Conservation (phyloP, 192 early-diverging fungal species). For the Backusella psychrophila region DNA sequence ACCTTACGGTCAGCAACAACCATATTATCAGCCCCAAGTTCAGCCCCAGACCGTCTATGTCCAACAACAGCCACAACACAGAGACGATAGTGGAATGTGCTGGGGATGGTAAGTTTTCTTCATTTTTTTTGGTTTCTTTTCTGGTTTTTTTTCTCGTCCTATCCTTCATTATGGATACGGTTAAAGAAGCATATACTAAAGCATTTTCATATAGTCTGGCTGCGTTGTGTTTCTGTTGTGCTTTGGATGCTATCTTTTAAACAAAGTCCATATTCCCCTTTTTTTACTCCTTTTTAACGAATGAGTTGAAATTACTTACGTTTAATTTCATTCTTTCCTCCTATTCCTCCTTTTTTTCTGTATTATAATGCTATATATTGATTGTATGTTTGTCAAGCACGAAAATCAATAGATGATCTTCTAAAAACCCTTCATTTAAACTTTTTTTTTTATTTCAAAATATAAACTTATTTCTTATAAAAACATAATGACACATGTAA, state of each 20-base stretch:
- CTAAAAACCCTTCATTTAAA: neutral
- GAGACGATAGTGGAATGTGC: constrained; percentile 11
- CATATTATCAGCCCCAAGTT: constrained; percentile 19
- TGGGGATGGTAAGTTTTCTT: constrained; percentile 23
- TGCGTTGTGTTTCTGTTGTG: constrained; percentile 22
- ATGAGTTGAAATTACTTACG: neutral
- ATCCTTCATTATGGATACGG: neutral
- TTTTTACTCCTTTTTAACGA: neutral
- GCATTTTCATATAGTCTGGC: constrained; percentile 12
- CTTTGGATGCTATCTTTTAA: constrained; percentile 22
- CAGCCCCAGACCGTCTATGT: constrained; percentile 29
- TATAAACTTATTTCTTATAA: neutral
- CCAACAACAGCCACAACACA: constrained; percentile 16
- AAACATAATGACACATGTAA: neutral
- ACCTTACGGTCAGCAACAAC: constrained; percentile 14
- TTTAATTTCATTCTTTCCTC: neutral
- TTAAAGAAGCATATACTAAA: neutral
- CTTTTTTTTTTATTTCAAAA: neutral
- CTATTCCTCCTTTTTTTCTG: neutral
- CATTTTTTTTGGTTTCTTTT: neutral
- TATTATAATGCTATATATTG: neutral
- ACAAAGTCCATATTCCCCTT: neutral
- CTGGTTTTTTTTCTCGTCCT: neutral
- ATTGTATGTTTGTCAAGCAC: neutral
- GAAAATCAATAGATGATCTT: neutral